Evolutionary conservation across 2,329 filamentous ascomycete genomes (phyloP), one percentile per base, ranked within the genome.

Genomic region (Nannizziopsis barbatae): DNA sequence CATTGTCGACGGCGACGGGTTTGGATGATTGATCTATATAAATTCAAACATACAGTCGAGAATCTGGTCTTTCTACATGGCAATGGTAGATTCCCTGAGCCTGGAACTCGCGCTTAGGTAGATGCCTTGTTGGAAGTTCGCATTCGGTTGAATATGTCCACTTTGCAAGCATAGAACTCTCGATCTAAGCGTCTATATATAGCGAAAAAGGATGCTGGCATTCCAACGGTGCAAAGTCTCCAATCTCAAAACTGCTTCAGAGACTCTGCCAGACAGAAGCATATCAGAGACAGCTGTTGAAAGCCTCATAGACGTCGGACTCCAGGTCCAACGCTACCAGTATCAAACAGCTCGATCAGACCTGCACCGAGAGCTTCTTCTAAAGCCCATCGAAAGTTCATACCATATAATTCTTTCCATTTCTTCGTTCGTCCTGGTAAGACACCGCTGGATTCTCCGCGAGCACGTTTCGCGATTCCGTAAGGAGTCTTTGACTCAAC

Each of bases 351-450:
- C 61, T 83, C 78, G 9, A 81, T 66, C 20, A 80, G 57, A 2
- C 79, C 79, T 17, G 75, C 73, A 1, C 79, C 79, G 12, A 81
- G 58, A 52, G 75, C 75, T 57, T 82, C 78, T 51, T 77, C 77
- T 33, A 82, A 55, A 7, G 75, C 68, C 76, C 77, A 81, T 27
- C 75, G 73, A 55, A 81, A 81, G 20, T 66, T 64, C 63, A 81
- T 62, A 0, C 79, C 79, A 53, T 74, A 74, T 39, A 81, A 73
- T 10, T 71, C 65, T 57, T 72, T 79, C 79, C 79, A 83, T 58
- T 79, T 80, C 62, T 75, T 79, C 12, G 79, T 81, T 55, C 72
- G 71, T 0, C 76, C 77, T 0, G 77, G 76, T 37, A 81, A 55
- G 5, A 68, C 67, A 0, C 76, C 77, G 2, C 64, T 64, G 57